Evolutionary conservation across 1,139 yeast species (phyloP), one percentile per base, ranked within the genome.

Genomic region (Saccharomyces uvarum): DNA sequence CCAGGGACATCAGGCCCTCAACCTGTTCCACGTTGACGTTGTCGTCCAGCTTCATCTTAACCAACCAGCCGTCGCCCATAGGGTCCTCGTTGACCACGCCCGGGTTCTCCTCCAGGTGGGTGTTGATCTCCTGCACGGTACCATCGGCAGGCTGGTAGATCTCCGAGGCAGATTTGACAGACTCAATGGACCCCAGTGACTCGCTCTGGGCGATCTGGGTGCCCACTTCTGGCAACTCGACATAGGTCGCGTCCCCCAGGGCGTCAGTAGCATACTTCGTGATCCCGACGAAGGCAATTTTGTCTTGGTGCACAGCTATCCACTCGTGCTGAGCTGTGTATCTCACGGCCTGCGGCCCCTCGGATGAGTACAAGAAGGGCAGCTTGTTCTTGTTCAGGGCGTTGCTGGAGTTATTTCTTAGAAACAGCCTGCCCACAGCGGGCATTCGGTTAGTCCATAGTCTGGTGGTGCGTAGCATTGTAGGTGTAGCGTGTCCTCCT

Each of bases 221-320:
- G 51, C 88, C 95, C 47, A 80, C 81, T 64, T 85, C 93, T 53
- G 96, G 96, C 64, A 91, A 79, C 73, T 93, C 99, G 60, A 90
- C 86, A 71, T 79, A 93, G 16, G 98, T 95, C 54, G 96, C 95
- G 74, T 93, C 99, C 50, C 99, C 99, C 59, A 93, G 80, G n/a
- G 99, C 96, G 67, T 91, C 97, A 48, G 97, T 86, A 33, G 99
- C 99, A 71, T 93, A 91, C 66, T 81, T 83, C 58, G 99, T 91
- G 72, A 93, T 90, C 42, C 99, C 99, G 42, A 93, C 77, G 64
- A 86, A 90, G 2, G 95, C 86, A 38, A 84, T 77, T 57, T 89
- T 88, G 72, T 91, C 97, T 38, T 80, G 79, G 70, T 88, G 95
- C 52, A 84, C 77, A 2, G 96, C 93, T 58, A 95, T 75, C 97